Evolutionary conservation across 352 stramenopile species (phyloP), one percentile per base, ranked within the genome.

Genomic region (Phytophthora megakarya): DNA sequence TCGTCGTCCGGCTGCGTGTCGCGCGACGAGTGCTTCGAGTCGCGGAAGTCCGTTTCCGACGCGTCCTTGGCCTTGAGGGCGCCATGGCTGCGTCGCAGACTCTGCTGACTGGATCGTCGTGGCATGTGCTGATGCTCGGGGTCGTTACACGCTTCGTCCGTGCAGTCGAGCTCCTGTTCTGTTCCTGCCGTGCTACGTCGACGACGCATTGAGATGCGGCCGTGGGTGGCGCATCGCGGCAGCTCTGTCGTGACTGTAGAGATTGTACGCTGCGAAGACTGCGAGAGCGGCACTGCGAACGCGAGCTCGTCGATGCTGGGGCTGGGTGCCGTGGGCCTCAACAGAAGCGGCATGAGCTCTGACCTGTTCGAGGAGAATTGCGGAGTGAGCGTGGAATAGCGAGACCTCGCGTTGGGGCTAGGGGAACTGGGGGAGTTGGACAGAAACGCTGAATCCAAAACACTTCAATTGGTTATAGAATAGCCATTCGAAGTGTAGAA

Each of bases 241-340:
- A 75, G 60, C 45, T 80, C 65, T 5, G 51, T 39, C n/a, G 22
- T 11, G 21, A 47, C 61, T 5, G 50, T 61, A 21, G 61, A 70
- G 26, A 62, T 53, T 6, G 64, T 69, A 35, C 64, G 53, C 25
- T 59, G 39, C 32, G 46, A 67, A 1, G 42, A 30, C 26, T 66
- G 51, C 21, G 68, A 65, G n/a, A 84, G 56, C 43, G 77, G 72
- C 47, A 78, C 58, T 0, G 74, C 50, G 60, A 89, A 80, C 37
- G 79, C 72, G 46, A 94, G 85, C 70, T 92, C 78, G 35, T 92
- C 83, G 33, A 92, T 80, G 18, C 80, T 85, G 2, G 83, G 84
- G 50, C 81, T 90, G 10, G 85, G 83, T 19, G 85, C 85, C 19
- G 80, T 74, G 37, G 77, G 67, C 46, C 85, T 80, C 48, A 94